phyloP scores from a whole-genome alignment of 306 rosid genomes.

The Citrullus colocynthis region DNA sequence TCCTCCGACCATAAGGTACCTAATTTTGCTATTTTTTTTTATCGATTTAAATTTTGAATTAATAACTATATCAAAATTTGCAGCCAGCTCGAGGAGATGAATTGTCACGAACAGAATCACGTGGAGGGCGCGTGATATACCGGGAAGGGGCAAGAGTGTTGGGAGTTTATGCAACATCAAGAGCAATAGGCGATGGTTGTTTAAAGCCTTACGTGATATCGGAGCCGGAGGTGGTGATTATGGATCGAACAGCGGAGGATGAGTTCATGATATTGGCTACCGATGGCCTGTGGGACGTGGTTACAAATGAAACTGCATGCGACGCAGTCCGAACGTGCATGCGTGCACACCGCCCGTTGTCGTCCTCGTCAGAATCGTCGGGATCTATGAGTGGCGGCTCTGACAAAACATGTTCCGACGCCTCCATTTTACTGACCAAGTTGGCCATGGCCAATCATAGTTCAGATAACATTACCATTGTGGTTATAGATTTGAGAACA shows the following conservation, averaged over 20 bases:
- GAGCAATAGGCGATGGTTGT: constrained; percentile 83
- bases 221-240: constrained; percentile 74
- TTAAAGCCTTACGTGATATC: constrained; percentile 76
- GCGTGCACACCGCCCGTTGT: constrained; percentile 23
- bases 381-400: constrained; percentile 18
- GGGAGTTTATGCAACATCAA: constrained; percentile 81
- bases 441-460: constrained; percentile 79
- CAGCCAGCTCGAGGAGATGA: constrained; percentile 76
- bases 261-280: constrained; percentile 76
- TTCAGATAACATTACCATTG: constrained; percentile 76
- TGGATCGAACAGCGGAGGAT: constrained; percentile 48
- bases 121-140: constrained; percentile 79
- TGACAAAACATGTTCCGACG: constrained; percentile 60
- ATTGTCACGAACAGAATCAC: constrained; percentile 49
- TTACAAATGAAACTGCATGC: constrained; percentile 70
- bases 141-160: constrained; percentile 90
- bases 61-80: not conserved
- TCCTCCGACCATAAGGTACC: constrained; percentile 75
- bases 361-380: not conserved
- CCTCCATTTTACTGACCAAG: constrained; percentile 70
- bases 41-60: too few relatives aligned
- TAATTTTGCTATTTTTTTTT: too few relatives aligned
- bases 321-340: constrained; percentile 63
- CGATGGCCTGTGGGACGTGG: constrained; percentile 93
- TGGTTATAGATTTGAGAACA: constrained; percentile 61